These are phyloP conservation scores for Penicillium canescens DNA, from an alignment of 495 filamentous ascomycete genomes.

Conservation along the genomic window DNA sequence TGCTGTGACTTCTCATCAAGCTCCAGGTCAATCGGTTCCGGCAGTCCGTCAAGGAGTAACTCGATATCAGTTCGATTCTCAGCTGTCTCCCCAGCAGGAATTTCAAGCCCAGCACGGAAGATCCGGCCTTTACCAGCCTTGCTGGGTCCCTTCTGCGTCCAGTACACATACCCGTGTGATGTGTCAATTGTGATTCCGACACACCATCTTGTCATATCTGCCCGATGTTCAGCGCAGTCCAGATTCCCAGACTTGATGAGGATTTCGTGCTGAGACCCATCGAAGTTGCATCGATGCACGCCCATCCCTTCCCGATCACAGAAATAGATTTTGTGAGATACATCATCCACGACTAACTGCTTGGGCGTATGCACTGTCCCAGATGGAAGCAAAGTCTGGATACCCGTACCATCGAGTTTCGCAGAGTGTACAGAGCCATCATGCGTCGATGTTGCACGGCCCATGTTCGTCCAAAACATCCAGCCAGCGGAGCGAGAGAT, in stretches of 20 bases:
- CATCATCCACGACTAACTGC: slow-evolving; percentile 45
- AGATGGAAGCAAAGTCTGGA: slow-evolving; percentile 33
- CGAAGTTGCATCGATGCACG: slow-evolving; percentile 45
- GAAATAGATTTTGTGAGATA: slow-evolving; percentile 42
- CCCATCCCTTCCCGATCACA: slow-evolving; percentile 56
- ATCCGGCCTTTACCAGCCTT: slow-evolving; percentile 49
- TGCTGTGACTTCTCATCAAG: slow-evolving; percentile 37
- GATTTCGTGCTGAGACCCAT: slow-evolving; percentile 44
- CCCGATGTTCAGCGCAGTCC: no score
- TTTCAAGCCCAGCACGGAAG: slow-evolving; percentile 42
- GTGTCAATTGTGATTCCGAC: slow-evolving; percentile 50
- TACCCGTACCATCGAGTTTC: slow-evolving; percentile 44
- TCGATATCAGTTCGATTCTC: slow-evolving; percentile 41
- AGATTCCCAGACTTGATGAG: no score
- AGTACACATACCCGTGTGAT: slow-evolving; percentile 46
- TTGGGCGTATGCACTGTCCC: slow-evolving; percentile 54
- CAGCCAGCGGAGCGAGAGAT: slow-evolving; percentile 28
- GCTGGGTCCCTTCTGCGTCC: slow-evolving; percentile 56
- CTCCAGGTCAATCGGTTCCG: slow-evolving; percentile 57
- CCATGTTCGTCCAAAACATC: slow-evolving; percentile 60
- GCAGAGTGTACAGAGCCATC: slow-evolving; percentile 48
- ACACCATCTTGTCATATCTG: slow-evolving; percentile 47
- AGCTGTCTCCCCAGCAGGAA: slow-evolving; percentile 29
- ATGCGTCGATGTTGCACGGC: slow-evolving; percentile 26
- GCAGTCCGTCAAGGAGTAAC: slow-evolving; percentile 39